Evolutionary conservation across 148 eudicot species (phyloP), one percentile per base, ranked within the genome.

Genomic region (Rhododendron ovatum): DNA sequence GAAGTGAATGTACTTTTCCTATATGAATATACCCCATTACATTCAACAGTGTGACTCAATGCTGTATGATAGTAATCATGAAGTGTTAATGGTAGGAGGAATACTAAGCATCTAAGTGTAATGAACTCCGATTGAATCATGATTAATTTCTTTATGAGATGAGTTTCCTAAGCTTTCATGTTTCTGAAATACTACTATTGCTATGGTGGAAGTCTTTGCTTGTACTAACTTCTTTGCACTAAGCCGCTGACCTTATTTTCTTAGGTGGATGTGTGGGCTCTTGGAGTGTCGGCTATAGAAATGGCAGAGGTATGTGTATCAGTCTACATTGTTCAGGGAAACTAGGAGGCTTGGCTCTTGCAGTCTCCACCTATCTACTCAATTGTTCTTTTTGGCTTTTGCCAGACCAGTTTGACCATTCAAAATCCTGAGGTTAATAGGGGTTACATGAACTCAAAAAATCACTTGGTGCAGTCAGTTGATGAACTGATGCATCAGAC

Each of bases 221-320:
- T 20, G 20, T 15, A 69, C 80, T 48, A n/a, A 85, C 80, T 83
- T 74, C 2, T 82, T 14, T 65, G n/a, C 71, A 78, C 80, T 26
- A 71, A 71, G 4, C 76, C 61, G 13, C 41, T 81, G 84, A 63
- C 43, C 55, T 87, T 78, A 48, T 61, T 74, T 78, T 50, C 80
- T 55, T 90, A 97, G 99, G 99, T 97, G 86, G 99, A 97, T 93
- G 99, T 97, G 78, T 97, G 99, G 99, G 99, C 99, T 84, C 98
- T 97, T 85, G 99, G 99, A 86, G 98, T 95, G 87, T 94, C 99
- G 84, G 98, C 99, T 85, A 97, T 97, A 86, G 99, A 97, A 91
- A 97, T 97, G 99, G 99, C 99, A 74, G 99, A 97, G 99, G 99
- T 95, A 94, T 73, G 61, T 28, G 12, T 33, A 75, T 80, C 47